These are phyloP conservation scores for Starmerella etchellsii DNA, from an alignment of 805 yeast genomes.

Conservation along the genomic window DNA sequence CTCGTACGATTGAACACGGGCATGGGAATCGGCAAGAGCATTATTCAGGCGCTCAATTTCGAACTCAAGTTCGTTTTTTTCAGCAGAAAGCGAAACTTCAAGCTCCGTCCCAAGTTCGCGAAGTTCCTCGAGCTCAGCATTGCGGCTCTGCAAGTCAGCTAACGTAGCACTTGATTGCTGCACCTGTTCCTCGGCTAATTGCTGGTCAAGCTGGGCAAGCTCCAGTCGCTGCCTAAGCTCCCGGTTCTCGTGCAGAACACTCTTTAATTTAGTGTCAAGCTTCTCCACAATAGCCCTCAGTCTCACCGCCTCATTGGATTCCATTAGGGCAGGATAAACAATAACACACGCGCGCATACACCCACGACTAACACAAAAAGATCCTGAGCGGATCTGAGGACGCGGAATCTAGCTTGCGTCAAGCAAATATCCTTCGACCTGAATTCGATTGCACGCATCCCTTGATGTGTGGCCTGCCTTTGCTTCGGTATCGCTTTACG, in stretches of 20 bases:
- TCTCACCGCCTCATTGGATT: conserved; percentile 16
- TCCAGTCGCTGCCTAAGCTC: conserved; percentile 19
- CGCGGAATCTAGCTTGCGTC: no score
- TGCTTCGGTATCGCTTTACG: no score
- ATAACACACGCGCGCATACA: background rate
- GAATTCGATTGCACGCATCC: no score
- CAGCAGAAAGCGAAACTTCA: conserved; percentile 7
- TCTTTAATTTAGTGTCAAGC: conserved; percentile 15
- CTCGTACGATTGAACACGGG: background rate
- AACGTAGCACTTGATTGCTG: conserved; percentile 23
- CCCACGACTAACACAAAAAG: background rate
- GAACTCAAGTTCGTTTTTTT: conserved; percentile 1
- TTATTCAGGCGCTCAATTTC: background rate
- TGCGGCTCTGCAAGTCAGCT: conserved; percentile 14
- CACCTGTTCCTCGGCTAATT: conserved; percentile 30
- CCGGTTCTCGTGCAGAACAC: conserved; percentile 21
- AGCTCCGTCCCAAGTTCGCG: conserved; percentile 10
- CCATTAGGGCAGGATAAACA: background rate
- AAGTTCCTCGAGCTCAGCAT: conserved; percentile 13
- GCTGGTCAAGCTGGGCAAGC: conserved; percentile 26
- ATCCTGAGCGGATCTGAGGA: no score
- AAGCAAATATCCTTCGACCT: no score
- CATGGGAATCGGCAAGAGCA: background rate
- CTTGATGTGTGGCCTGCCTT: no score
- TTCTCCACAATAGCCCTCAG: conserved; percentile 18